phyloP scores from a whole-genome alignment of 768 basidiomycete genomes.

The Phlegmacium glaucopus region DNA sequence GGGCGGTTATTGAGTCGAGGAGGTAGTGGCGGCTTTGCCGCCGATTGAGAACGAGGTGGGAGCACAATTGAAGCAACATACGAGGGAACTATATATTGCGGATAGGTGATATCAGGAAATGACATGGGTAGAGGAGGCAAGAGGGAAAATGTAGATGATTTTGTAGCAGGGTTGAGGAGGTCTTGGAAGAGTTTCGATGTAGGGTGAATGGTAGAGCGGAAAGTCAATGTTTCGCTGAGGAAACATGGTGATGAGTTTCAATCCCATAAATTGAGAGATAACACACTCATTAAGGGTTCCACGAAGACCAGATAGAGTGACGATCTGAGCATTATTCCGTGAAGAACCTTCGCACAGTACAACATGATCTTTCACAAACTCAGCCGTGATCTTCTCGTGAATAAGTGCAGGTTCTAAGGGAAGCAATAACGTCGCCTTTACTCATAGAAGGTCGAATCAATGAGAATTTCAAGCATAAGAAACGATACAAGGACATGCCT shows the following conservation, averaged over 20 bases:
- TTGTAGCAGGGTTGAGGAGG: constrained; percentile 30
- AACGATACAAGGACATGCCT: constrained; percentile 41
- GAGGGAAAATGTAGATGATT: constrained; percentile 29
- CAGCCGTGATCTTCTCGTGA: constrained; percentile 58
- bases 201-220: constrained; percentile 42
- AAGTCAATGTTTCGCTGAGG: constrained; percentile 35
- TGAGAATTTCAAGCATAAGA: not conserved
- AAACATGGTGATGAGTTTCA: constrained; percentile 2
- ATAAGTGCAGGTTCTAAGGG: constrained; percentile 59
- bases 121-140: constrained; percentile 54
- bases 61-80: constrained; percentile 41
- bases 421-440: constrained; percentile 75
- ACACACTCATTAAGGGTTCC: constrained; percentile 64
- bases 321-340: constrained; percentile 46
- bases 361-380: constrained; percentile 84
- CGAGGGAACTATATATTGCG: constrained; percentile 42
- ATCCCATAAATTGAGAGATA: not conserved
- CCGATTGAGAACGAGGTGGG: constrained; percentile 43
- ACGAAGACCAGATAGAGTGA: constrained; percentile 82
- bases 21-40: constrained; percentile 37
- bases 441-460: not conserved
- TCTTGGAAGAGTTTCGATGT: constrained; percentile 39
- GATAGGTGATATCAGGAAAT: constrained; percentile 37
- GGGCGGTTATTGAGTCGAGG: constrained; percentile 31
- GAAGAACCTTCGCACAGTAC: constrained; percentile 56